Evolutionary conservation across 345 rosid species (phyloP).

Genomic region (Luvunga scandens): DNA sequence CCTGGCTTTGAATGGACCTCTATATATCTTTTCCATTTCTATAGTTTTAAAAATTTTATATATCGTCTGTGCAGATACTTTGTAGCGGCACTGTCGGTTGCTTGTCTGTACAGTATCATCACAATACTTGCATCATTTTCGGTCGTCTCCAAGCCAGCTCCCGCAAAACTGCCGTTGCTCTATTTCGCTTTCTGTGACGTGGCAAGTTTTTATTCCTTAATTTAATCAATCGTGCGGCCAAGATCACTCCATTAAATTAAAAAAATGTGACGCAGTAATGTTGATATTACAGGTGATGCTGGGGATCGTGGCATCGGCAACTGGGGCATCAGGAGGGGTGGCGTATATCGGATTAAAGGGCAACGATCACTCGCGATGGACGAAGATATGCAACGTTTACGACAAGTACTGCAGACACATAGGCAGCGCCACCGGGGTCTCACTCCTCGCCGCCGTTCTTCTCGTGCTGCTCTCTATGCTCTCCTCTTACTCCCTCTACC

Average conservation of each 20-base stretch:
- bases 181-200: conserved; percentile 43
- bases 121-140: conserved; percentile 50
- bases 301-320: conserved; percentile 74
- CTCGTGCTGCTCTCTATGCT: conserved; percentile 48
- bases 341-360: conserved; percentile 67
- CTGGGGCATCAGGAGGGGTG: conserved; percentile 73
- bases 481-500: conserved; percentile 42
- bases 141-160: conserved; percentile 35
- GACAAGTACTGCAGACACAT: conserved; percentile 63
- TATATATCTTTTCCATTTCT: too few species aligned
- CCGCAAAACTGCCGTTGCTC: conserved; percentile 34
- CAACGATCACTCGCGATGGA: conserved; percentile 50
- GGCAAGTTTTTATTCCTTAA: conserved; percentile 30
- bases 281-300: conserved; percentile 42
- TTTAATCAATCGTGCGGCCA: background rate
- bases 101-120: conserved; percentile 57
- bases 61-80: conserved; percentile 51
- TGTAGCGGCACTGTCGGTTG: conserved; percentile 54
- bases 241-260: too few species aligned
- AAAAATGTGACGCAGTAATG: too few species aligned
- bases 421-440: conserved; percentile 41
- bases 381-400: conserved; percentile 45
- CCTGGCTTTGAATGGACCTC: too few species aligned
- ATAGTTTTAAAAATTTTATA: too few species aligned
- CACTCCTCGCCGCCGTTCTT: conserved; percentile 54